Percentiles rank a stretch among this genome's conserved stretches.
These are phyloP conservation scores for Populus nigra DNA, from an alignment of 345 rosid species.

Conservation along the genomic window DNA sequence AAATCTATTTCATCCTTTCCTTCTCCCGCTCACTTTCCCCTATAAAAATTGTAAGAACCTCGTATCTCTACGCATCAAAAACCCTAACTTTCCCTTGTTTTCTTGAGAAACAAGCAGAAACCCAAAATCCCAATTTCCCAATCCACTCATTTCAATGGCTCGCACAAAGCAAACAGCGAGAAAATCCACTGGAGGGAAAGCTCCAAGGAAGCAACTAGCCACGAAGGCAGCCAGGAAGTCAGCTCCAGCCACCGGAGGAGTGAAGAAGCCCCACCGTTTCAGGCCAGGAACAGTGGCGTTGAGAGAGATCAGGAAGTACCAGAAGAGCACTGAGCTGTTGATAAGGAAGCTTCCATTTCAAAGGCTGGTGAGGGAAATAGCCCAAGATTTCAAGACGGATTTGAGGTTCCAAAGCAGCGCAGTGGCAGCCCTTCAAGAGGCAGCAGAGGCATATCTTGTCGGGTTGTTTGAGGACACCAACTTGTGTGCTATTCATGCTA, in stretches of 20 bases:
- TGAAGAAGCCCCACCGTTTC: conserved; percentile 29
- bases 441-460: conserved; percentile 22
- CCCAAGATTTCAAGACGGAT: conserved; percentile 27
- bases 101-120: background rate
- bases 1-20: background rate
- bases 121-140: background rate
- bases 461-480: conserved; percentile 30
- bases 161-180: conserved; percentile 30
- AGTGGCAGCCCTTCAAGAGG: conserved; percentile 24
- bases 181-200: conserved; percentile 26
- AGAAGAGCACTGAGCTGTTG: conserved; percentile 28
- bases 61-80: background rate
- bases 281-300: conserved; percentile 28
- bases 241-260: conserved; percentile 31
- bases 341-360: conserved; percentile 24
- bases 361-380: conserved; percentile 29
- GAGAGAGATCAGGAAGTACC: conserved; percentile 29
- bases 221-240: conserved; percentile 24
- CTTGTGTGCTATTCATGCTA: conserved; percentile 23
- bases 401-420: conserved; percentile 27
- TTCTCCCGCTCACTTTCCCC: background rate
- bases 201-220: conserved; percentile 26
- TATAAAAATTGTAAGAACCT: conserved; percentile 9
- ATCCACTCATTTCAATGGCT: conserved; percentile 6
- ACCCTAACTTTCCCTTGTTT: background rate